Base-by-base conservation (phyloP, 2,329 filamentous ascomycete species). In the Microcera coccophila region DNA sequence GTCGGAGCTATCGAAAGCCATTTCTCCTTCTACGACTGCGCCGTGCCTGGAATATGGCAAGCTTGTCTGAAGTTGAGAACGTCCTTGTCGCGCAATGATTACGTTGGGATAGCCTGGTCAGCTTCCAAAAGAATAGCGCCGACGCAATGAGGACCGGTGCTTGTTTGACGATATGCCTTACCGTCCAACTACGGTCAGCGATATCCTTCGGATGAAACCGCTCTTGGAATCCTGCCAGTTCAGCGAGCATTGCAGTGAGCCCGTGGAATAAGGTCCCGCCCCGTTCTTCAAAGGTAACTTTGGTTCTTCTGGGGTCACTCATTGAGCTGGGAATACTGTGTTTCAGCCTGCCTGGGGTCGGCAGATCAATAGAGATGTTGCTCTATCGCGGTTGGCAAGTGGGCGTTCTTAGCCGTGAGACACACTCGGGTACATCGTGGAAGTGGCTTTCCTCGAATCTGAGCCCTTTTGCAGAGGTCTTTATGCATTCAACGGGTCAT, bases 41-140 rank as follows among this genome's bases (percentile, higher is more conserved):
- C 53, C 44, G 51, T 53, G 21, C 57, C 59, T 63, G 58, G 49
- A 58, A 64, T 39, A 64, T 42, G 59, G 58, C 50, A 38, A 36
- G 51, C 42, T 54, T 54, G 60, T 62, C 66, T 62, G 72, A 76
- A 79, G 80, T 84, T 60, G 80, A 84, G 79, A 69, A 62, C 65
- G 70, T 76, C 70, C 65, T 63, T 63, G 73, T 75, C 73, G 67
- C 69, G 72, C 70, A 63, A 57, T 62, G 65, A 62, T 60, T 65
- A 63, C 58, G 55, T 55, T 56, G 60, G 62, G 64, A 63, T 51
- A 58, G 73, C 73, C 74, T 78, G 74, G 73, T 74, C 76, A 78
- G 75, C 75, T 69, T 50, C 45, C 48, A 42, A 39, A 41, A 40
- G 53, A 49, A 47, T 54, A 56, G 55, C 55, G 59, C 53, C 50